phyloP scores from a whole-genome alignment of 2,329 filamentous ascomycete genomes.

The Ophiostoma quercus region DNA sequence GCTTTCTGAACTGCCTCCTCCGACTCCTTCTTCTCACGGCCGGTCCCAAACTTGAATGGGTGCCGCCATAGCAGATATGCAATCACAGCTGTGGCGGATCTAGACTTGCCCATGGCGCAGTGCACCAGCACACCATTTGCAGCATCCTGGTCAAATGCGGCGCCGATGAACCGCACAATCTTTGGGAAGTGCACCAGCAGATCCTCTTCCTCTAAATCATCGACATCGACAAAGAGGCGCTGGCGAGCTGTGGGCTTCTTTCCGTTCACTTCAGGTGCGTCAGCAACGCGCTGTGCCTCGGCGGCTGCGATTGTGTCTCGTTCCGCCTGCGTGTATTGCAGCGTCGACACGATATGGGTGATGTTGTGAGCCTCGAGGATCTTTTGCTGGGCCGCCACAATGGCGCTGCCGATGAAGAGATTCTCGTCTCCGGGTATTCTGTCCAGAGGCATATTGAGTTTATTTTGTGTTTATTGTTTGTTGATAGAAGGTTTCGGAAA shows the following conservation, averaged over 20 bases:
- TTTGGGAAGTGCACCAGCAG: conserved; percentile 72
- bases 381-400: conserved; percentile 65
- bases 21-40: conserved; percentile 33
- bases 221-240: conserved; percentile 60
- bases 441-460: conserved; percentile 53
- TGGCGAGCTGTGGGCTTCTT: conserved; percentile 38
- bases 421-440: conserved; percentile 63
- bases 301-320: conserved; percentile 36
- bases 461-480: background rate
- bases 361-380: conserved; percentile 66
- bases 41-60: conserved; percentile 47
- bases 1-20: conserved; percentile 53
- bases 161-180: conserved; percentile 70
- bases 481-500: too few species aligned
- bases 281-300: conserved; percentile 54
- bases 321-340: conserved; percentile 44
- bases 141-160: background rate
- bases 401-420: conserved; percentile 77
- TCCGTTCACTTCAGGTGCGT: background rate
- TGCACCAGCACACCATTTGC: conserved; percentile 49
- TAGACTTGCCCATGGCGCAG: conserved; percentile 94
- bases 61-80: conserved; percentile 76
- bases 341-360: conserved; percentile 84
- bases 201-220: conserved; percentile 88
- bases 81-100: conserved; percentile 76